phyloP scores from a whole-genome alignment of 2,329 filamentous ascomycete genomes.

The Corniculantispora saksenae region DNA sequence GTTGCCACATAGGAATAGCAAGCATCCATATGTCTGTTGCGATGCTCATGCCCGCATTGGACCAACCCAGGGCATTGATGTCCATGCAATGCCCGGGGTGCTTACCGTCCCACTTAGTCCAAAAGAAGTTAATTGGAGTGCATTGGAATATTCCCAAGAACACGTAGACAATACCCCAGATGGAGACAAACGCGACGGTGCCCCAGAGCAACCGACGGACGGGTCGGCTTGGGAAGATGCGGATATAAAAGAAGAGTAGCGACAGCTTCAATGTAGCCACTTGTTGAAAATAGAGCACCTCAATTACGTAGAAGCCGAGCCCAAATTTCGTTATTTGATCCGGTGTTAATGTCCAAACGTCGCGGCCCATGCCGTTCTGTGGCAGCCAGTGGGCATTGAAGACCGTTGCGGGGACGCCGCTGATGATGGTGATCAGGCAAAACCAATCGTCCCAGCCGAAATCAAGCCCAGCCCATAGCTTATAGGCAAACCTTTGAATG shows the following conservation, averaged over 20 bases:
- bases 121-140: slow-evolving; percentile 41
- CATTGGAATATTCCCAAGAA: slow-evolving; percentile 40
- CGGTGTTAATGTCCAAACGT: slow-evolving; percentile 35
- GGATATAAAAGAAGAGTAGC: slow-evolving; percentile 43
- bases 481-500: slow-evolving; percentile 34
- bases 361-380: slow-evolving; percentile 33
- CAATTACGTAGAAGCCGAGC: slow-evolving; percentile 34
- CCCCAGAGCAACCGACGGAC: slow-evolving; percentile 35
- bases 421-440: slow-evolving; percentile 26
- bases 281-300: slow-evolving; percentile 41
- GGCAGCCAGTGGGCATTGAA: slow-evolving; percentile 28
- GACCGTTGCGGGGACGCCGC: slow-evolving; percentile 26
- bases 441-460: slow-evolving; percentile 35
- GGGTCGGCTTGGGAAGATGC: slow-evolving; percentile 36
- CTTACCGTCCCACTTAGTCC: slow-evolving; percentile 43
- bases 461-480: slow-evolving; percentile 30
- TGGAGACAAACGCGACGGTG: slow-evolving; percentile 33
- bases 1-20: slow-evolving; percentile 40
- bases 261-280: slow-evolving; percentile 42
- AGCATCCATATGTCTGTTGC: slow-evolving; percentile 46
- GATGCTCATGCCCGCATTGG: slow-evolving; percentile 44
- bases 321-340: slow-evolving; percentile 29
- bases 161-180: slow-evolving; percentile 34
- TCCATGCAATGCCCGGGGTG: slow-evolving; percentile 43
- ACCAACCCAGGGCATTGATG: slow-evolving; percentile 42